Evolutionary conservation across 164 flowering plant genomes (phyloP).

Genomic region (Protea cynaroides): DNA sequence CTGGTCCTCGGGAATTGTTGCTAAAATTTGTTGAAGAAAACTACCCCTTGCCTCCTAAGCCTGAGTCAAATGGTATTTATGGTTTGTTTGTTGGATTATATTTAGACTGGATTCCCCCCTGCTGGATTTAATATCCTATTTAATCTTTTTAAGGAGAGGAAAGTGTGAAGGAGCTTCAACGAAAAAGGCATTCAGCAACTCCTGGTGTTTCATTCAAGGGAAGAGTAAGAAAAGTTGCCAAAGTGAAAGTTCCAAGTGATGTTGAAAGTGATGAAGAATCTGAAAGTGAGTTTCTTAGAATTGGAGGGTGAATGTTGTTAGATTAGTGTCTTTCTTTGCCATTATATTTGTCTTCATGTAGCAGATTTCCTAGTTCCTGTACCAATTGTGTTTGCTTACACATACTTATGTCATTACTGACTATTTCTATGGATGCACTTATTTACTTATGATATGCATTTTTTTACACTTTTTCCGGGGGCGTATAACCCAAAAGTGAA

Average conservation of each 20-base stretch:
- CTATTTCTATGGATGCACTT: no score
- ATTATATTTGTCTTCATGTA: no score
- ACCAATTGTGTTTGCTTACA: no score
- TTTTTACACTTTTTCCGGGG: no score
- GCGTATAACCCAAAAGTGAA: no score
- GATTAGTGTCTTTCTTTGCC: neutral
- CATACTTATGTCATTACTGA: no score
- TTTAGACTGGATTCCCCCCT: neutral
- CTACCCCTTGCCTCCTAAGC: conserved; percentile 90
- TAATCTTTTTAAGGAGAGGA: conserved; percentile 51
- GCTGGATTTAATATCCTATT: neutral
- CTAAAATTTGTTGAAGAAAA: conserved; percentile 94
- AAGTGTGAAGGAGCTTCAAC: conserved; percentile 70
- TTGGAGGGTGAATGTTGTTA: neutral
- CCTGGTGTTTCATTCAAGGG: conserved; percentile 82
- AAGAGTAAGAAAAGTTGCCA: conserved; percentile 84
- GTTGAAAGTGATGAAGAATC: conserved; percentile 66
- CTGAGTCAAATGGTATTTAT: conserved; percentile 62
- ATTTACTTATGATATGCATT: no score
- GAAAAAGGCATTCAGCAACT: conserved; percentile 78
- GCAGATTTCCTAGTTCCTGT: no score
- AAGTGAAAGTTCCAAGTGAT: conserved; percentile 60
- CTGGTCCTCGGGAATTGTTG: conserved; percentile 96
- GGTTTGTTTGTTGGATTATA: neutral
- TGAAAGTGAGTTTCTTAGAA: conserved; percentile 44